Percentiles rank a stretch among this genome's conserved stretches.
phyloP scores from a whole-genome alignment of 345 rosid genomes.

The Acer campestre region DNA sequence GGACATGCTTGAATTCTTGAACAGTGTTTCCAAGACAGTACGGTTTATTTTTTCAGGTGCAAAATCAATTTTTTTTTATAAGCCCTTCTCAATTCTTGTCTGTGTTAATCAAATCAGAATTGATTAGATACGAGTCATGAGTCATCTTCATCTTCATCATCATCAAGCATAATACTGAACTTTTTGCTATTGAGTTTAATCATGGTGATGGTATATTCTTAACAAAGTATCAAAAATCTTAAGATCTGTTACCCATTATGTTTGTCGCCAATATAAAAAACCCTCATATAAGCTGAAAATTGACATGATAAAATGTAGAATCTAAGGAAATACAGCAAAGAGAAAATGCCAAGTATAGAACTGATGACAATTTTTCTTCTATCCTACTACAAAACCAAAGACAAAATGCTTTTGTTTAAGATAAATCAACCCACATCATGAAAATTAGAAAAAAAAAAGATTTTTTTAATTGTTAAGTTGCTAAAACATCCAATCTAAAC shows the following conservation, averaged over 20 bases:
- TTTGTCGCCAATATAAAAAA: neutral
- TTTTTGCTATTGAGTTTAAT: neutral
- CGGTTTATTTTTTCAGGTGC: neutral
- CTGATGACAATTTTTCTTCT: neutral
- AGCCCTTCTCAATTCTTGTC: neutral
- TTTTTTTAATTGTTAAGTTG: neutral
- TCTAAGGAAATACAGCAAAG: neutral
- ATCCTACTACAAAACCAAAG: neutral
- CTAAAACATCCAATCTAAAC: no score
- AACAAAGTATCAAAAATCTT: neutral
- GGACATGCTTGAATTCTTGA: neutral
- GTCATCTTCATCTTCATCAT: neutral
- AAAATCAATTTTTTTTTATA: no score
- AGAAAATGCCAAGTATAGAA: neutral
- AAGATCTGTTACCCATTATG: neutral
- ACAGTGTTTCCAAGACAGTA: neutral
- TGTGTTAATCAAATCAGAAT: neutral
- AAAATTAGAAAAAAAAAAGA: neutral
- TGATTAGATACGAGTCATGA: neutral
- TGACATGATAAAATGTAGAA: neutral
- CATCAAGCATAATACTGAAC: neutral
- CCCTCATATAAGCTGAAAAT: neutral
- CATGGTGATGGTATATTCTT: neutral
- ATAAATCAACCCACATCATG: neutral
- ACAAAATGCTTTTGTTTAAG: neutral